Evolutionary conservation across 441 rosid genomes (phyloP).

Genomic region (Euphorbia schlechtendalii): DNA sequence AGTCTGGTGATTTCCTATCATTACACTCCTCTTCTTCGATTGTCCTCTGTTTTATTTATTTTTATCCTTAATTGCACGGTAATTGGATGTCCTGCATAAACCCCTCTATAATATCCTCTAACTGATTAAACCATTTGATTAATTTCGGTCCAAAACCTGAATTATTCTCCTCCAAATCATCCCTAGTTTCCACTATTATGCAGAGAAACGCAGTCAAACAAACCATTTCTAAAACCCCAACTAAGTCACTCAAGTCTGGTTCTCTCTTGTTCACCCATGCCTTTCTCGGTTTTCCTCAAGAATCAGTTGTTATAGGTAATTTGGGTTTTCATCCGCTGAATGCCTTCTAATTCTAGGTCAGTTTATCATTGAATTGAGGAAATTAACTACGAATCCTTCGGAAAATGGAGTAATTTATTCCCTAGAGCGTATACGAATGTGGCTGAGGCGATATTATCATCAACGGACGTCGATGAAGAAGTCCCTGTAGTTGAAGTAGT

Average conservation of each 20-base stretch:
- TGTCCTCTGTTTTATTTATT: background rate
- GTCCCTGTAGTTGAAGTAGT: conserved; percentile 53
- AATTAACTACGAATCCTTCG: conserved; percentile 24
- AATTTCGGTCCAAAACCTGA: conserved; percentile 26
- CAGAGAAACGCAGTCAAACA: conserved; percentile 72
- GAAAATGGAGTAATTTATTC: conserved; percentile 28
- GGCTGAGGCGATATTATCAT: conserved; percentile 68
- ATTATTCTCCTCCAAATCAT: conserved; percentile 20
- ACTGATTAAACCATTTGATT: conserved; percentile 28
- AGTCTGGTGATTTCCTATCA: too few relatives aligned
- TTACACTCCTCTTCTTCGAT: conserved; percentile 1
- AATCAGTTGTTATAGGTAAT: conserved; percentile 15
- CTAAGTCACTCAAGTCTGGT: conserved; percentile 12
- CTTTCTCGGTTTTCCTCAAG: conserved; percentile 30
- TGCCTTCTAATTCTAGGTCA: conserved; percentile 23
- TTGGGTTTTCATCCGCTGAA: conserved; percentile 22
- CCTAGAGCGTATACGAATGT: conserved; percentile 42
- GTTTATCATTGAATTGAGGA: conserved; percentile 27
- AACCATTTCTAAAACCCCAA: conserved; percentile 36
- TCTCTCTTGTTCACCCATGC: conserved; percentile 23
- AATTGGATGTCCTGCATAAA: conserved; percentile 56
- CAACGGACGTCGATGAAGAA: conserved; percentile 75
- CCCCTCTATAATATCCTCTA: conserved; percentile 28
- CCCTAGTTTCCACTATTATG: conserved; percentile 44
- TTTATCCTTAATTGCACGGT: conserved; percentile 1